These are phyloP conservation scores for Sphaerulina populicola DNA, from an alignment of 2,329 filamentous ascomycete genomes.

Conservation along the genomic window DNA sequence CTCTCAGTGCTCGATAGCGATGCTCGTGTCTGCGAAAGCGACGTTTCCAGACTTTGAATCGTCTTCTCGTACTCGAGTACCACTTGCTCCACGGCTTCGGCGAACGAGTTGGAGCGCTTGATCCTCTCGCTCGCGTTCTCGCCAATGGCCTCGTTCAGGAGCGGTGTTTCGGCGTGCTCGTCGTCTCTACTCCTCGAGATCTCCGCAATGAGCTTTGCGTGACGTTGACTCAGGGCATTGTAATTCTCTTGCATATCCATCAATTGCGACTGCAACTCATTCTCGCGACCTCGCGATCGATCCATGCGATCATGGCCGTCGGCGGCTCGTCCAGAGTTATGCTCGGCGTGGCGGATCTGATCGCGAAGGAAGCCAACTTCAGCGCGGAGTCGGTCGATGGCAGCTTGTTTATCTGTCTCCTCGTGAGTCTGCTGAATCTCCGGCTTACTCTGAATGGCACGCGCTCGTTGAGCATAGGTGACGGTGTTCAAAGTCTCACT, in stretches of 20 bases:
- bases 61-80: constrained; percentile 98
- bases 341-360: constrained; percentile 79
- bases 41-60: constrained; percentile 86
- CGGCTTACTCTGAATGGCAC: constrained; percentile 94
- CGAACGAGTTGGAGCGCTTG: constrained; percentile 92
- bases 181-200: constrained; percentile 77
- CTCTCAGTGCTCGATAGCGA: constrained; percentile 80
- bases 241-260: constrained; percentile 94
- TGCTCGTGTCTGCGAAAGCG: constrained; percentile 76
- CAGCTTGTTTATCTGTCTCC: constrained; percentile 84
- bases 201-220: constrained; percentile 91
- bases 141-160: constrained; percentile 55
- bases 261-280: constrained; percentile 86
- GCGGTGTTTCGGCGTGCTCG: constrained; percentile 48
- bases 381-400: constrained; percentile 87
- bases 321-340: constrained; percentile 50
- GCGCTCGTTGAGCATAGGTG: constrained; percentile 86
- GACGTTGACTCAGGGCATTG: constrained; percentile 77
- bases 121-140: constrained; percentile 78
- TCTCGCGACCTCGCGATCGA: constrained; percentile 54
- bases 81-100: constrained; percentile 89
- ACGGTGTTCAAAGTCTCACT: constrained; percentile 97
- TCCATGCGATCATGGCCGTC: constrained; percentile 60
- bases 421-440: constrained; percentile 84
- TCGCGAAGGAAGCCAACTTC: constrained; percentile 91